Evolutionary conservation across 495 filamentous ascomycete species (phyloP).

Genomic region (Aspergillus wentii): DNA sequence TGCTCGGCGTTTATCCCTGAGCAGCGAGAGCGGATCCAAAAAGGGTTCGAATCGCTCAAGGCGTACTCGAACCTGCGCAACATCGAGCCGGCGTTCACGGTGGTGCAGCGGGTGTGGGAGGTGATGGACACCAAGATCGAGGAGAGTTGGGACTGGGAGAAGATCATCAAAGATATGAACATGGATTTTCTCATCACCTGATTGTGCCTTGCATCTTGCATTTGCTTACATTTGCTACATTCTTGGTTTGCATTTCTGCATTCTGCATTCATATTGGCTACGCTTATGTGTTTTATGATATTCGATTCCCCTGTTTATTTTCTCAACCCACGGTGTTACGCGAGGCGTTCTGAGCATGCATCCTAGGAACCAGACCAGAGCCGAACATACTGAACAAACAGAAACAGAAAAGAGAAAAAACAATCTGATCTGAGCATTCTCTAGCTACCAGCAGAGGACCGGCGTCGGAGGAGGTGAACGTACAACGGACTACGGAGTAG

Average conservation of each 20-base stretch:
- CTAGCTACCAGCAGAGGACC: too few species aligned
- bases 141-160: conserved; percentile 87
- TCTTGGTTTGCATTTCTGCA: background rate
- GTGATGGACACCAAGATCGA: conserved; percentile 75
- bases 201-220: conserved; percentile 14
- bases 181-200: conserved; percentile 79
- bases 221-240: conserved; percentile 2
- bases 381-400: too few species aligned
- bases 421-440: too few species aligned
- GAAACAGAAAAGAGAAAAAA: too few species aligned
- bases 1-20: conserved; percentile 69
- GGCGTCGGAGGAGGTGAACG: too few species aligned
- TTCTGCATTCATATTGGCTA: too few species aligned
- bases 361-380: too few species aligned
- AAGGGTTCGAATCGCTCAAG: conserved; percentile 64
- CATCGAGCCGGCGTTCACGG: conserved; percentile 66
- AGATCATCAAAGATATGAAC: conserved; percentile 67
- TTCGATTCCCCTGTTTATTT: too few species aligned
- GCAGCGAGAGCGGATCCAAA: conserved; percentile 66
- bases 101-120: conserved; percentile 78
- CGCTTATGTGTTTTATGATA: too few species aligned
- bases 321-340: too few species aligned
- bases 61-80: conserved; percentile 79
- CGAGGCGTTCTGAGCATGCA: too few species aligned
- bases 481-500: too few species aligned